phyloP scores from a whole-genome alignment of 2,329 filamentous ascomycete species.

The Helicocarpus griseus region DNA sequence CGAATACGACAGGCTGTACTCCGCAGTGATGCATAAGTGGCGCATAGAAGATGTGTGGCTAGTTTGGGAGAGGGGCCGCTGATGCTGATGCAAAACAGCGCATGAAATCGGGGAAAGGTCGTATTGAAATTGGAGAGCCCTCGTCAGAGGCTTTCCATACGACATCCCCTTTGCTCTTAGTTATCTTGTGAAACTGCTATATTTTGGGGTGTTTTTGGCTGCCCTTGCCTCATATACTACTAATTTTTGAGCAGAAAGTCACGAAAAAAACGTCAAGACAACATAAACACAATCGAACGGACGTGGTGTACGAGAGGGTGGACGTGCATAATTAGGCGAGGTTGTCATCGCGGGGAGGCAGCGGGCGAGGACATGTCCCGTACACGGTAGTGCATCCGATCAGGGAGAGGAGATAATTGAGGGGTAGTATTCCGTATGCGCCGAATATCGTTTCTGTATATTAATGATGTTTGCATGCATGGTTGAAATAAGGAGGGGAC shows the following conservation, averaged over 20 bases:
- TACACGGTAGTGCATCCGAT: background rate
- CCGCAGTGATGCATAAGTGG: background rate
- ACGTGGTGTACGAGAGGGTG: background rate
- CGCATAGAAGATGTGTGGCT: background rate
- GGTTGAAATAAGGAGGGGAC: no score
- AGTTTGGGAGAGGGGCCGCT: background rate
- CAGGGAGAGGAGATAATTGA: background rate
- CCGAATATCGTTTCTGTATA: background rate
- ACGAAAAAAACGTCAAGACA: background rate
- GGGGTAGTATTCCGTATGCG: background rate
- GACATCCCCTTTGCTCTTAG: no score
- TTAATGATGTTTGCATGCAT: no score
- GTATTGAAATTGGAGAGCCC: background rate
- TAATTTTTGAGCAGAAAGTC: background rate
- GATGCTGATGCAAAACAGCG: background rate
- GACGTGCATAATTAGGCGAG: background rate
- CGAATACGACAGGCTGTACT: background rate
- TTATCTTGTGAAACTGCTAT: no score
- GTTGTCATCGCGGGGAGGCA: background rate
- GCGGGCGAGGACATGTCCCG: background rate
- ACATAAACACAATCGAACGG: background rate
- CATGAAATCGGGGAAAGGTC: background rate
- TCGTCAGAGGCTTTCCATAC: background rate
- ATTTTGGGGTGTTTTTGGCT: no score
- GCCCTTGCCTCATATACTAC: background rate